Evolutionary conservation across 306 rosid species (phyloP).

Genomic region (Arachis stenosperma): DNA sequence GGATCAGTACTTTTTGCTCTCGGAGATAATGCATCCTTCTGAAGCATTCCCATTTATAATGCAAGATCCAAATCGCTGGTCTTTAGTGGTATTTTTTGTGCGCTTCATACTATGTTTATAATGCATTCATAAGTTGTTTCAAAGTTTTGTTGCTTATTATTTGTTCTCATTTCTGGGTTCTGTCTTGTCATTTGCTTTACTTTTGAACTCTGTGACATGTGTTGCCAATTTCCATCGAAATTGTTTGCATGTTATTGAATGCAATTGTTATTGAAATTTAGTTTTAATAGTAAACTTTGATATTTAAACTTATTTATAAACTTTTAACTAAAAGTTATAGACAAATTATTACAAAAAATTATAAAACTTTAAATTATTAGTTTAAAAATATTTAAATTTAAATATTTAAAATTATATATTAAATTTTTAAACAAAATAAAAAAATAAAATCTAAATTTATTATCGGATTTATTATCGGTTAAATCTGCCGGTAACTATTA

Average conservation of each 20-base stretch:
- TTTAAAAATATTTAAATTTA: too few relatives aligned
- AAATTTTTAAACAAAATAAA: too few relatives aligned
- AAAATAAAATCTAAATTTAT: too few relatives aligned
- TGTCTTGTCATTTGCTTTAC: conserved; percentile 14
- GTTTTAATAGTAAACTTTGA: too few relatives aligned
- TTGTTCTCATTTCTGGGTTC: neutral
- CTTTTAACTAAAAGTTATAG: too few relatives aligned
- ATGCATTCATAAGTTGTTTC: neutral
- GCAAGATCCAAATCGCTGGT: conserved; percentile 99
- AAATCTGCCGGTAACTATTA: too few relatives aligned
- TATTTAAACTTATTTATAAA: too few relatives aligned
- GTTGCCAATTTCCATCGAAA: neutral
- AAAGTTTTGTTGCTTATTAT: conserved; percentile 17
- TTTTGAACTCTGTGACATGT: conserved; percentile 6
- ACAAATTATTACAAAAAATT: too few relatives aligned
- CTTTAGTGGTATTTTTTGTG: conserved; percentile 70
- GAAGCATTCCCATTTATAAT: conserved; percentile 93
- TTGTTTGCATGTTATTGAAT: conserved; percentile 7
- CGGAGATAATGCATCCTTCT: conserved; percentile 93
- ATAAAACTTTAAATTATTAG: too few relatives aligned
- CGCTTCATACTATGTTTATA: conserved; percentile 12
- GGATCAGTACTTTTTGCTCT: conserved; percentile 75
- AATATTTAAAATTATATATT: too few relatives aligned
- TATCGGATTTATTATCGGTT: too few relatives aligned
- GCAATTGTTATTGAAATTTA: too few relatives aligned